Evolutionary conservation across 192 early-diverging fungal species (phyloP).

Genomic region (Coemansia sp.): DNA sequence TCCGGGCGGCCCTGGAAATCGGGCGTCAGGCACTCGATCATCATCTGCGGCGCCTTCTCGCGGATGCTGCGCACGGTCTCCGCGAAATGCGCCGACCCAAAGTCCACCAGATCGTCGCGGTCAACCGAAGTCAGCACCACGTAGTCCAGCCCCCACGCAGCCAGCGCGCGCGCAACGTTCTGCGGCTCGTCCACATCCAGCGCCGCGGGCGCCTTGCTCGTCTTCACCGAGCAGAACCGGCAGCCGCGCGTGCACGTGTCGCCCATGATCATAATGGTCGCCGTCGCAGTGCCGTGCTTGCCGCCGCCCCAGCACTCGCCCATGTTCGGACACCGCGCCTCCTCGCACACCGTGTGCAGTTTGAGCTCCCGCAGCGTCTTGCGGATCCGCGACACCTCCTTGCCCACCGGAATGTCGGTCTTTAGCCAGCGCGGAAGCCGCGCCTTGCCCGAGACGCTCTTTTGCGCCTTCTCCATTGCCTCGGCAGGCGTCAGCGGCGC

Average conservation of each 20-base stretch:
- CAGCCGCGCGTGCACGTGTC: conserved; percentile 97
- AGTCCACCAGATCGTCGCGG: conserved; percentile 91
- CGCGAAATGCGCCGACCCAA: conserved; percentile 92
- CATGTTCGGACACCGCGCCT: conserved; percentile 97
- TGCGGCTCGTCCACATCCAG: conserved; percentile 90
- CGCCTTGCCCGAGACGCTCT: conserved; percentile 5
- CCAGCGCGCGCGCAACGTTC: conserved; percentile 89
- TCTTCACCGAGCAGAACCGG: conserved; percentile 98
- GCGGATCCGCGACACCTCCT: conserved; percentile 79
- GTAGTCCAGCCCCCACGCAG: conserved; percentile 94
- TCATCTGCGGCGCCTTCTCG: conserved; percentile 81
- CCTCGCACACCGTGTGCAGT: conserved; percentile 96
- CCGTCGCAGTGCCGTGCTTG: conserved; percentile 91
- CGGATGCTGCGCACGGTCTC: conserved; percentile 88
- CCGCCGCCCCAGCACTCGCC: conserved; percentile 99
- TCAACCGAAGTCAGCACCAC: conserved; percentile 98
- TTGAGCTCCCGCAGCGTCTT: conserved; percentile 92
- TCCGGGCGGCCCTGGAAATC: conserved; percentile 84
- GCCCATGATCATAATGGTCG: conserved; percentile 99
- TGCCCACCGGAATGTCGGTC: conserved; percentile 83
- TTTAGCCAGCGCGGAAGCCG: conserved; percentile 93
- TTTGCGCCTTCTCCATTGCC: conserved; percentile 29
- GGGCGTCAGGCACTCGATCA: conserved; percentile 95
- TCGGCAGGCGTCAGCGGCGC: conserved; percentile 30
- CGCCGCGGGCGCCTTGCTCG: conserved; percentile 77